Base-by-base conservation (phyloP, 2,329 filamentous ascomycete genomes). In the Penicillium digitatum region DNA sequence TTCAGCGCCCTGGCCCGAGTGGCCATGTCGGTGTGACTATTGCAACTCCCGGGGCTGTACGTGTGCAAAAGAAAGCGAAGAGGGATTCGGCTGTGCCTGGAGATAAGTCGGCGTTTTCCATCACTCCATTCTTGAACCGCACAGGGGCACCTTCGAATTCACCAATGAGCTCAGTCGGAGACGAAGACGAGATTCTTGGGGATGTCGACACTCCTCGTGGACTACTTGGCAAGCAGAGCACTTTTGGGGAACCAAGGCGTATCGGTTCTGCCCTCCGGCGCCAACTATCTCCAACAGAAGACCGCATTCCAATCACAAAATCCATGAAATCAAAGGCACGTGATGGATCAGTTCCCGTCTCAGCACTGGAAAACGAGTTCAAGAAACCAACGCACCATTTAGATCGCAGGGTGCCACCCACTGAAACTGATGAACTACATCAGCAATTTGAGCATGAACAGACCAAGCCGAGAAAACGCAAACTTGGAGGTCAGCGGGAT, bases 31-130 rank as follows among this genome's bases (percentile, higher is more conserved):
- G 78, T 49, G 69, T 77, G 46, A 75, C 72, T 10, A 79, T 82
- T 61, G 78, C 77, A 42, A 82, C 80, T 0, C 80, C 80, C 18
- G 79, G 79, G 39, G 76, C 77, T 43, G 68, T 76, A 42, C 66
- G 70, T 35, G 61, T 69, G 44, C 72, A 75, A 22, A 88, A 86
- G 72, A 86, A 85, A 69, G 77, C 79, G 52, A 80, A 77, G 45
- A 71, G 77, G 27, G 82, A 85, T 20, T 81, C 83, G 35, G 80
- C 82, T 1, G 75, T 84, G 52, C 78, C 88, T 5, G 90, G 89
- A 29, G 90, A 95, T 68, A 96, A 96, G 72, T 96, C 92, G 0
- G 86, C 82, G 3, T 96, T 97, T 72, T 96, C 91, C 4, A 90
- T 96, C 60, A 97, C 93, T 0, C 93, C 93, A 0, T 96, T 95